Conservation (phyloP, 2,329 filamentous ascomycete species). For the Capronia epimyces region DNA sequence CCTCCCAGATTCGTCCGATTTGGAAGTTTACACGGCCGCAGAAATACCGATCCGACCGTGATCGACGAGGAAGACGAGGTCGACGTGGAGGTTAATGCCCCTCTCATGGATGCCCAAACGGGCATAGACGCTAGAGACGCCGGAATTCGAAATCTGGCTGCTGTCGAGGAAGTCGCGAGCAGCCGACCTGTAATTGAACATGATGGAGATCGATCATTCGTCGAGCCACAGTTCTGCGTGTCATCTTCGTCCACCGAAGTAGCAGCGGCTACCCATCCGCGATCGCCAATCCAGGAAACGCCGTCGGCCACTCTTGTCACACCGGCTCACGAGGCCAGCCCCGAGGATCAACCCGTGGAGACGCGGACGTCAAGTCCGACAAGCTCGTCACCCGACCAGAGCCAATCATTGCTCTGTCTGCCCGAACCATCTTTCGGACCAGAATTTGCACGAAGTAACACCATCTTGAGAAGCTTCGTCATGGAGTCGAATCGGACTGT, state of each 20-base stretch:
- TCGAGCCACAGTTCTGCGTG: not conserved
- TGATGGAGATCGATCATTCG: not conserved
- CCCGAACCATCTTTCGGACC: constrained; percentile 8
- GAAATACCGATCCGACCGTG: constrained; percentile 10
- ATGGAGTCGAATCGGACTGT: not conserved
- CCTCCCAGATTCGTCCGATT: constrained; percentile 24
- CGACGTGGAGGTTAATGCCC: constrained; percentile 8
- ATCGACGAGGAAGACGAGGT: constrained; percentile 21
- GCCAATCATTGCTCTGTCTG: not conserved
- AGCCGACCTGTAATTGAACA: not conserved
- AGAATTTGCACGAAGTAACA: constrained; percentile 7
- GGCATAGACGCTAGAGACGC: not conserved
- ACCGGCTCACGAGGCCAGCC: constrained; percentile 4
- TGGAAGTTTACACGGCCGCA: constrained; percentile 23
- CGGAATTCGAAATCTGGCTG: not conserved
- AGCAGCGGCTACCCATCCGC: not conserved
- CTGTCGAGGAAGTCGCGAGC: not conserved
- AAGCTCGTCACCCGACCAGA: not conserved
- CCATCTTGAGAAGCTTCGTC: constrained; percentile 4
- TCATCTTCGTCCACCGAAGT: not conserved
- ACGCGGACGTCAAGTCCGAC: not conserved
- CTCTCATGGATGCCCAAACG: constrained; percentile 3
- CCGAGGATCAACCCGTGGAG: not conserved
- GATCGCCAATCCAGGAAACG: not conserved
- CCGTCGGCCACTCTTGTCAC: constrained; percentile 12